Evolutionary conservation across 148 eudicot species (phyloP).

Genomic region (Fallopia convolvulus): DNA sequence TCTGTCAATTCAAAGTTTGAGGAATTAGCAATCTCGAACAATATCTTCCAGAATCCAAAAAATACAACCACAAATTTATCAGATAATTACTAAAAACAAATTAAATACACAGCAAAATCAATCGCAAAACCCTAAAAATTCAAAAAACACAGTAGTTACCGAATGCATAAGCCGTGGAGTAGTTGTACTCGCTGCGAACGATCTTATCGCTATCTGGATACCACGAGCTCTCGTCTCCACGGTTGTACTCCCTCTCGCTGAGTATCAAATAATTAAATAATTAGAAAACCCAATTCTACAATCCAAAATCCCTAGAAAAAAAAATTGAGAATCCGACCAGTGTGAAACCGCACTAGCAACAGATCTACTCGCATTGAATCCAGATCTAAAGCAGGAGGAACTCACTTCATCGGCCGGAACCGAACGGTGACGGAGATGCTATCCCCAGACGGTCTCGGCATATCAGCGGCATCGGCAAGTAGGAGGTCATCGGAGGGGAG

Average conservation of each 20-base stretch:
- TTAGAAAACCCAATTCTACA: constrained; percentile 17
- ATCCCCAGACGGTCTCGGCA: constrained; percentile 52
- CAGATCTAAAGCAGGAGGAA: constrained; percentile 24
- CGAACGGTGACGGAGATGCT: constrained; percentile 91
- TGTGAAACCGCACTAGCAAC: constrained; percentile 4
- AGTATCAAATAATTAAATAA: constrained; percentile 10
- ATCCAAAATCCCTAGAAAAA: constrained; percentile 16
- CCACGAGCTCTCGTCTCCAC: constrained; percentile 90
- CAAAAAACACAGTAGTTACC: constrained; percentile 28
- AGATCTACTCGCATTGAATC: constrained; percentile 11
- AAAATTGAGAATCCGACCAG: neutral
- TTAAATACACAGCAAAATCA: constrained; percentile 2
- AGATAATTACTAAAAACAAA: neutral
- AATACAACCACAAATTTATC: neutral
- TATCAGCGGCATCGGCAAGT: constrained; percentile 36
- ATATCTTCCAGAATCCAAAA: neutral
- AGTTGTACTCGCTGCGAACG: constrained; percentile 82
- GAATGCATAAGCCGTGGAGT: constrained; percentile 74
- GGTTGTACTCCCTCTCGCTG: constrained; percentile 81
- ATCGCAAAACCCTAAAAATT: neutral
- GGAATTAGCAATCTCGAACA: constrained; percentile 3
- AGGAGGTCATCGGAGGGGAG: constrained; percentile 46
- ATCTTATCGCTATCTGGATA: constrained; percentile 83
- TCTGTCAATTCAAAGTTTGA: constrained; percentile 35
- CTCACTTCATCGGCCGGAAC: constrained; percentile 82